These are phyloP conservation scores for Thymus mandschuricus DNA, from an alignment of 257 asterid genomes.

Conservation along the genomic window DNA sequence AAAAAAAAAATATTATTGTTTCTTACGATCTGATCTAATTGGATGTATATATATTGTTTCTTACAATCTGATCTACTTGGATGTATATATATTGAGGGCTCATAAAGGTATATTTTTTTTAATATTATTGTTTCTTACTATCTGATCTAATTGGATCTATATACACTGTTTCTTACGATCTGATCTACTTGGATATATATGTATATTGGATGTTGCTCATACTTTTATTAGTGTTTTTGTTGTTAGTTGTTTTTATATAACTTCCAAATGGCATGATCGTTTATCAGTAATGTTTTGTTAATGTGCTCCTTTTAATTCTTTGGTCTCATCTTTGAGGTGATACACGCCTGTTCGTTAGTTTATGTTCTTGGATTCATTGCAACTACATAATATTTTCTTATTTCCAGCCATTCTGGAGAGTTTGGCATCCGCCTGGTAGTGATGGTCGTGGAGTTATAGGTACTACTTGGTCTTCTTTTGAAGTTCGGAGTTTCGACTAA, in stretches of 20 bases:
- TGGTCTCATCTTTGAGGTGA: background rate
- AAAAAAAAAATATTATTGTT: background rate
- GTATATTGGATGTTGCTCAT: no score
- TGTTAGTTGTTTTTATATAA: no score
- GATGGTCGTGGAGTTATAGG: slow-evolving; percentile 99
- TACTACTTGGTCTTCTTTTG: slow-evolving; percentile 34
- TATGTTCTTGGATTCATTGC: slow-evolving; percentile 20
- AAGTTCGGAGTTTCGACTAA: slow-evolving; percentile 26
- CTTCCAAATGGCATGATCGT: background rate
- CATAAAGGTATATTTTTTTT: no score
- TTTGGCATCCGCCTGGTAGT: slow-evolving; percentile 96
- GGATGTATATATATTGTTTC: background rate
- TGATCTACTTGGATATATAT: no score
- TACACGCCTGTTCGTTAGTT: slow-evolving; percentile 13
- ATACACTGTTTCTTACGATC: no score
- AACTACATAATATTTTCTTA: slow-evolving; percentile 23
- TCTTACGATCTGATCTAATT: background rate
- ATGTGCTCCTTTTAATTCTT: slow-evolving; percentile 1
- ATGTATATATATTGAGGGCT: no score
- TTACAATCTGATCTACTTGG: no score
- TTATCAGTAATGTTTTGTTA: slow-evolving; percentile 2
- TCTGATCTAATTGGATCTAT: no score
- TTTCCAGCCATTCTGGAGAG: slow-evolving; percentile 94
- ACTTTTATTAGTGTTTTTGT: no score
- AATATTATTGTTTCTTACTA: no score